Evolutionary conservation across 2,329 filamentous ascomycete genomes (phyloP), one percentile per base, ranked within the genome.

Genomic region (Canariomyces notabilis): DNA sequence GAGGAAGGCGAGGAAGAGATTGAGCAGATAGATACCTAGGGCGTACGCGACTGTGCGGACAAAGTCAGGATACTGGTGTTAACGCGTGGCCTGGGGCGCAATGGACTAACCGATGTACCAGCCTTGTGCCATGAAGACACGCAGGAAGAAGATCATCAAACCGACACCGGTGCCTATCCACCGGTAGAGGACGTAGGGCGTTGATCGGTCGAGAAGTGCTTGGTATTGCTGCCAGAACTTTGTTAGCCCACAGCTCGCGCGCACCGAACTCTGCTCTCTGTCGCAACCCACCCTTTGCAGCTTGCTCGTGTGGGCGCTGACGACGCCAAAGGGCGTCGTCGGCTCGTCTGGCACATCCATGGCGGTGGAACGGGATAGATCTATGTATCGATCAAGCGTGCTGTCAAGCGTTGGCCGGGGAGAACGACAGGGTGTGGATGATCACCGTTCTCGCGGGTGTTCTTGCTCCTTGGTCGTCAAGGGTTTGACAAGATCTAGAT

Each of bases 1-100:
- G 45, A 98, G 79, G 76, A 98, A 98, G 59, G 93, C 93, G 65
- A 98, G 88, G 79, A 98, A 98, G 51, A 98, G 83, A 73, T 98
- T 98, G 52, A 98, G 83, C 38, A 98, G 87, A 75, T 98, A 98
- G 70, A 98, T 98, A 59, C 91, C 93, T 46, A 98, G 83, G 31
- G 91, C 93, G 70, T 98, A 98, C 58, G 90, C 91, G 61, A 98
- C 93, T 95, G 58, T 35, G n/a, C 4, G 8, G 6, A 26, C 5
- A 16, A 9, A 23, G 58, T 54, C 55, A 59, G 53, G 12, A 26
- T 14, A n/a, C n/a, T n/a, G n/a, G n/a, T 16, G 14, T 21, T 40
- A 26, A 20, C 22, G 40, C 16, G 20, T 16, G 16, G 8, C 15
- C 5, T 3, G 18, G 9, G 18, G 21, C 11, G 21, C 14, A 19